These are phyloP conservation scores for Termitomyces sp. DNA, from an alignment of 768 basidiomycete species.

Conservation along the genomic window DNA sequence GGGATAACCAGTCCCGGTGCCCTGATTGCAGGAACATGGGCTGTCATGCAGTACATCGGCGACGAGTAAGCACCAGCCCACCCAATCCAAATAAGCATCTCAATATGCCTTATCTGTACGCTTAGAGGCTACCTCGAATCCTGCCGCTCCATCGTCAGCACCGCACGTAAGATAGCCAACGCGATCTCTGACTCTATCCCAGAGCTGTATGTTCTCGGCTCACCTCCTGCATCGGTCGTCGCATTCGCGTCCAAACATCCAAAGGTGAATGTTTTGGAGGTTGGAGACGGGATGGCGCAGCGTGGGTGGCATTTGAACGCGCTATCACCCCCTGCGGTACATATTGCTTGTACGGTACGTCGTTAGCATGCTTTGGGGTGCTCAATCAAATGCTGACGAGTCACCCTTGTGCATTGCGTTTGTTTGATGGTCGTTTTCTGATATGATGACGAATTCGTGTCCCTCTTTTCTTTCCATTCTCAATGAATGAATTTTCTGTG, in stretches of 20 bases:
- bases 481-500: not conserved
- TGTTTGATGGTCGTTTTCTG: not conserved
- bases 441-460: not conserved
- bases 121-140: conserved; percentile 83
- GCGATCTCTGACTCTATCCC: conserved; percentile 67
- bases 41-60: conserved; percentile 93
- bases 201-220: conserved; percentile 85
- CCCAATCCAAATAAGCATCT: not conserved
- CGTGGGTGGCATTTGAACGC: conserved; percentile 93
- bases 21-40: conserved; percentile 93
- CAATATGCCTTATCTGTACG: not conserved
- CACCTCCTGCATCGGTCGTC: conserved; percentile 86
- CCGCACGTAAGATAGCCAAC: conserved; percentile 66
- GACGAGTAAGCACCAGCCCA: conserved; percentile 53
- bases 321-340: conserved; percentile 77
- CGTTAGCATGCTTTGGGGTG: not conserved
- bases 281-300: conserved; percentile 85
- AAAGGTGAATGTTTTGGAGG: conserved; percentile 72
- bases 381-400: not conserved
- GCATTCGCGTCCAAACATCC: conserved; percentile 74
- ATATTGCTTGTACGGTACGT: conserved; percentile 91
- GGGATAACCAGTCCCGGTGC: conserved; percentile 68
- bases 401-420: conserved; percentile 1
- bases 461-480: not conserved
- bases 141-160: conserved; percentile 76